Conservation (phyloP, 1,284 basidiomycete genomes). For the Megacollybia platyphylla region DNA sequence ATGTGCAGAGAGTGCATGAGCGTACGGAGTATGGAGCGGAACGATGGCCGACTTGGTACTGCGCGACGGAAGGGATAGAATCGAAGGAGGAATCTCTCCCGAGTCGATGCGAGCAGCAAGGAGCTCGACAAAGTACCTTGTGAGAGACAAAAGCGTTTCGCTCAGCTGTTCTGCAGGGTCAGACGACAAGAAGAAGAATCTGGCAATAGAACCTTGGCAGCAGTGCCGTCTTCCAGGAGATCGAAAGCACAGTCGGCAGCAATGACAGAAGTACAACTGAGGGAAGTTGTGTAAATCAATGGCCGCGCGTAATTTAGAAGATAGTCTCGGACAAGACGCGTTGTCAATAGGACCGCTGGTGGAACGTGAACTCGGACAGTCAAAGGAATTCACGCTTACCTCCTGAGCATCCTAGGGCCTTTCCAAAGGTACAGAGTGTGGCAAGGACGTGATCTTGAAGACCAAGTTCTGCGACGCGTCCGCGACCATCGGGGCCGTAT, state of each 20-base stretch:
- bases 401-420: slow-evolving; percentile 54
- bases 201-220: slow-evolving; percentile 25
- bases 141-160: slow-evolving; percentile 20
- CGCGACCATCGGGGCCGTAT: slow-evolving; percentile 71
- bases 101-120: background rate
- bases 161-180: slow-evolving; percentile 15
- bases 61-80: background rate
- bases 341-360: slow-evolving; percentile 71
- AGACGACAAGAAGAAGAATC: background rate
- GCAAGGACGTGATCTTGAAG: slow-evolving; percentile 54
- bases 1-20: background rate
- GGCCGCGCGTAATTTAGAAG: slow-evolving; percentile 89
- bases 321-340: slow-evolving; percentile 65
- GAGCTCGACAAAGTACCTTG: slow-evolving; percentile 14
- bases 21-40: slow-evolving; percentile 22
- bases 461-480: slow-evolving; percentile 51
- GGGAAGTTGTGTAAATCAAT: slow-evolving; percentile 81
- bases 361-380: background rate
- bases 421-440: slow-evolving; percentile 47
- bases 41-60: slow-evolving; percentile 36
- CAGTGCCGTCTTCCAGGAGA: slow-evolving; percentile 57
- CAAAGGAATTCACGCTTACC: slow-evolving; percentile 26
- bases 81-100: background rate
- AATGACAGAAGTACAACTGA: slow-evolving; percentile 64
- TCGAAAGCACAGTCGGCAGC: slow-evolving; percentile 72